A percentile compares a stretch with the other conserved stretches of the same genome.
These are phyloP conservation scores for Pelagomonas calceolata DNA, from an alignment of 108 stramenopile genomes.

Conservation along the genomic window DNA sequence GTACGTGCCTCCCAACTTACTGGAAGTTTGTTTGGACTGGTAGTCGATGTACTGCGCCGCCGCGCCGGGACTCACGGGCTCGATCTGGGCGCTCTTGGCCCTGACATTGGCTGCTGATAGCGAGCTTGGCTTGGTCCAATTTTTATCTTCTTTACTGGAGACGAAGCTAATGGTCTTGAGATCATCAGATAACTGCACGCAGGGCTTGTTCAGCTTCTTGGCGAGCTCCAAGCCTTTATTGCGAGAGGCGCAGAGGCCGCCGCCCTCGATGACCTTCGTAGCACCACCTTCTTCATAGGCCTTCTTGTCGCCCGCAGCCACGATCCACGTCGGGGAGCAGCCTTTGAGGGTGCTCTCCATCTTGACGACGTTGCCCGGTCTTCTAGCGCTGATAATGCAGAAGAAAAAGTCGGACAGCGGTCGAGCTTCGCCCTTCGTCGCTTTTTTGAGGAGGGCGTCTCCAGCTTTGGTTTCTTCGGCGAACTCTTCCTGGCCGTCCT, in stretches of 20 bases:
- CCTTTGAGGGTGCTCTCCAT: neutral
- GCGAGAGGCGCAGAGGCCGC: neutral
- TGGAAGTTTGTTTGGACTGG: too few relatives aligned
- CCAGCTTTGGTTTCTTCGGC: too few relatives aligned
- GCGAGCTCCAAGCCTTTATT: neutral
- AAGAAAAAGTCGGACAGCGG: neutral
- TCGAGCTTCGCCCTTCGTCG: too few relatives aligned
- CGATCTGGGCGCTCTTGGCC: neutral
- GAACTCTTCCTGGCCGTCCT: too few relatives aligned
- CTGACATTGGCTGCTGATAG: neutral
- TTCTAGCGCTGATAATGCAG: neutral
- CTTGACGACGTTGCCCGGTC: neutral
- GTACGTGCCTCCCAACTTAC: neutral
- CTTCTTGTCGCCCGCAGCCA: neutral
- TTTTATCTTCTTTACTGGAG: neutral
- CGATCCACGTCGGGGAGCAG: neutral
- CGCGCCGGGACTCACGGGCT: too few relatives aligned
- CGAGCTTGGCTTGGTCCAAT: neutral
- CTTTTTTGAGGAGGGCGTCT: too few relatives aligned
- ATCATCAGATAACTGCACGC: neutral
- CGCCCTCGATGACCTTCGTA: neutral
- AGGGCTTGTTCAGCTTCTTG: neutral
- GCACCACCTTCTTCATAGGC: neutral
- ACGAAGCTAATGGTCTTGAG: neutral
- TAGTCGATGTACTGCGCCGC: too few relatives aligned